Evolutionary conservation across 352 stramenopile species (phyloP), one percentile per base, ranked within the genome.

Genomic region (Elongisporangium undulatum): DNA sequence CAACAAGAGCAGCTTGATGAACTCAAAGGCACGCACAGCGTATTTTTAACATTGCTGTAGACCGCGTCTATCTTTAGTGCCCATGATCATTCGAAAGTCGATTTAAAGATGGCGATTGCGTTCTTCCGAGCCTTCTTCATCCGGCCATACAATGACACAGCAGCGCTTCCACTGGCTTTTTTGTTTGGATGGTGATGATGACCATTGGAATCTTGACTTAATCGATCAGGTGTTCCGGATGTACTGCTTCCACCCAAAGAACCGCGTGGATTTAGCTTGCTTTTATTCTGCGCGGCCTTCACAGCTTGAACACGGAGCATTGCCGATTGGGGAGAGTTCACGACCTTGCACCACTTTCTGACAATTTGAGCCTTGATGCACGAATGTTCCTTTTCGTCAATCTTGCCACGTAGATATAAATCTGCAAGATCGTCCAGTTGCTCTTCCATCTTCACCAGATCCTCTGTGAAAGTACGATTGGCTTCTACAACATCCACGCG

Each of bases 111-210:
- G 55, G 82, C 81, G 48, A 90, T 75, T 24, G 81, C 82, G 63
- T 71, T 92, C 68, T 89, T 89, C 66, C 88, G 79, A 26, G 77
- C 81, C 56, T 90, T 89, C 63, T 92, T 92, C 82, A 92, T 92
- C 24, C 80, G 80, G 41, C 82, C 81, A 58, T 92, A 92, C 22
- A 92, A 68, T 48, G 82, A 88, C 50, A 78, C 69, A 16, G 51
- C 29, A 41, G 45, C 59, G 63, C 62, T 68, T 66, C 56, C 64
- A 79, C 48, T 68, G 58, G 55, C 45, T 51, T 64, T 17, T 53
- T 34, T 23, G 52, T 15, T 41, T 13, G 29, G 8, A 9, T 41
- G 29, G 29, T 41, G 29, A 15, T 41, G 29, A 13, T 41, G 29
- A 9, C 29, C 29, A 41, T 41, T 41, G 8, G 29, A 41, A 15